Evolutionary conservation across 1,139 yeast genomes (phyloP).

Genomic region (Eremothecium gossypii): DNA sequence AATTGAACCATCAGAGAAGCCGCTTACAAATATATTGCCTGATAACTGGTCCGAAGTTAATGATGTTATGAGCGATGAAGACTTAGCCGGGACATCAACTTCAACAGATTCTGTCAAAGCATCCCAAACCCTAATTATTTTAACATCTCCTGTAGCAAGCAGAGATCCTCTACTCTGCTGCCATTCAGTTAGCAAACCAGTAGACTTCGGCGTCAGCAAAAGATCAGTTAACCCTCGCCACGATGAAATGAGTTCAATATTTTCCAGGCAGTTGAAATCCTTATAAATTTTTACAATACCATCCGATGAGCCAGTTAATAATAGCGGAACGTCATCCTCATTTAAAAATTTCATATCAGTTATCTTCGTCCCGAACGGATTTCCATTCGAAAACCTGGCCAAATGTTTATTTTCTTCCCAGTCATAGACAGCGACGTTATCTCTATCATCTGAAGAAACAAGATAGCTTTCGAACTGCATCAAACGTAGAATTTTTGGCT

Average conservation of each 20-base stretch:
- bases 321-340: constrained; percentile 82
- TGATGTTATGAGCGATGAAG: constrained; percentile 81
- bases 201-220: constrained; percentile 66
- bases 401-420: constrained; percentile 58
- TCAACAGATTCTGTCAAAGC: constrained; percentile 88
- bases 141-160: constrained; percentile 90
- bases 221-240: constrained; percentile 93
- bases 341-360: constrained; percentile 81
- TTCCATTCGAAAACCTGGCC: constrained; percentile 69
- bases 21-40: constrained; percentile 85
- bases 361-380: constrained; percentile 79
- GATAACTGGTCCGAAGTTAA: constrained; percentile 93
- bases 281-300: constrained; percentile 85
- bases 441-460: constrained; percentile 77
- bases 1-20: constrained; percentile 87
- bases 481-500: constrained; percentile 69
- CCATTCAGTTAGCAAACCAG: constrained; percentile 90
- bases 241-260: constrained; percentile 63
- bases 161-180: constrained; percentile 91
- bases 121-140: constrained; percentile 89
- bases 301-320: constrained; percentile 85
- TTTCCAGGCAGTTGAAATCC: constrained; percentile 51
- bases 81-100: constrained; percentile 82
- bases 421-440: constrained; percentile 79
- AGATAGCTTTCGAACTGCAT: constrained; percentile 86